These are phyloP conservation scores for Tothia fuscella DNA, from an alignment of 2,329 filamentous ascomycete genomes.

Conservation along the genomic window DNA sequence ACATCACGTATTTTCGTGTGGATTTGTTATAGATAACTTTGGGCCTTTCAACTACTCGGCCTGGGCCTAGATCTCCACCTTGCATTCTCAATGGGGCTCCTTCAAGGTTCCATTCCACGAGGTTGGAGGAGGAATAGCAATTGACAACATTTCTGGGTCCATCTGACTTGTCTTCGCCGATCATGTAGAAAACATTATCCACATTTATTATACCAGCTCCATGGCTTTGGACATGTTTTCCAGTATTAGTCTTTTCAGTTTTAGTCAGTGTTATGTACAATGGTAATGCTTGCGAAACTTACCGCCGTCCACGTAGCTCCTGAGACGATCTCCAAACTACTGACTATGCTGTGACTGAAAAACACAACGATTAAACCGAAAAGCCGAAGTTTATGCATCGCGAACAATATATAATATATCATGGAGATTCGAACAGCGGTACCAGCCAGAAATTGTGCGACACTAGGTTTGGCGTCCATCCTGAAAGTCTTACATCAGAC, in stretches of 20 bases:
- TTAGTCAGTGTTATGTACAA: conserved; percentile 1
- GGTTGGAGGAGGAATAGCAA: conserved; percentile 52
- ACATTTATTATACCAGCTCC: conserved; percentile 52
- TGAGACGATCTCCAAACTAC: conserved; percentile 25
- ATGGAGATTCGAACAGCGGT: too few species aligned
- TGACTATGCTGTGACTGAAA: too few species aligned
- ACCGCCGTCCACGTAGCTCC: conserved; percentile 29
- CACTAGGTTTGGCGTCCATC: too few species aligned
- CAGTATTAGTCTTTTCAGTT: conserved; percentile 25
- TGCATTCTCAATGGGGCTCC: conserved; percentile 43
- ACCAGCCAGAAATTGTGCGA: too few species aligned
- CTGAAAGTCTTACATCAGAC: too few species aligned
- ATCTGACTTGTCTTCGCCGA: conserved; percentile 58
- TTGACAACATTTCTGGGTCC: conserved; percentile 49
- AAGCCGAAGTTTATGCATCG: too few species aligned
- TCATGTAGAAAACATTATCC: conserved; percentile 49
- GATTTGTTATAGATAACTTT: conserved; percentile 56
- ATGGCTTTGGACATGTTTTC: conserved; percentile 53
- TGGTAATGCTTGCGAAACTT: conserved; percentile 6
- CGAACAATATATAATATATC: too few species aligned
- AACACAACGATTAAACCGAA: too few species aligned
- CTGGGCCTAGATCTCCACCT: conserved; percentile 47
- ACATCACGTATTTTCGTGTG: conserved; percentile 56
- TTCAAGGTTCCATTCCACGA: conserved; percentile 52
- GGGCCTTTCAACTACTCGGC: conserved; percentile 52